A percentile compares a stretch with the other conserved stretches of the same genome.
Conservation (phyloP, 2,329 filamentous ascomycete genomes). For the Knufia petricola region DNA sequence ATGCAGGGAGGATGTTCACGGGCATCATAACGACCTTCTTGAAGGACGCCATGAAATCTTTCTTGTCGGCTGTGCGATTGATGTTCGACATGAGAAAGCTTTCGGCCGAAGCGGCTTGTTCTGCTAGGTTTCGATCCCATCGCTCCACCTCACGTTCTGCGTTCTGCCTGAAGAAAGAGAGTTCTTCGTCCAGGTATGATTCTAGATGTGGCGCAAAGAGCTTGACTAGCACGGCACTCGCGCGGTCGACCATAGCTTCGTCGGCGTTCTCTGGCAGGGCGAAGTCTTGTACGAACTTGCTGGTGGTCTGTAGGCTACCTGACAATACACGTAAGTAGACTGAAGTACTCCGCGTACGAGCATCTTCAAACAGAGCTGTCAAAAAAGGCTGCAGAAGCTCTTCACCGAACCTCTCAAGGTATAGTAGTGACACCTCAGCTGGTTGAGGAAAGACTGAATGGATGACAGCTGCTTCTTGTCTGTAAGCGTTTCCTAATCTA, state of each 20-base stretch:
- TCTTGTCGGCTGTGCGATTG: slow-evolving; percentile 88
- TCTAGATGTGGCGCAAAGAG: slow-evolving; percentile 92
- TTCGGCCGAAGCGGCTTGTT: slow-evolving; percentile 82
- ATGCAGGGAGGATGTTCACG: slow-evolving; percentile 73
- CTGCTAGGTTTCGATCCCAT: slow-evolving; percentile 87
- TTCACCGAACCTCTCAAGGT: slow-evolving; percentile 73
- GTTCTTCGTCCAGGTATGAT: slow-evolving; percentile 81
- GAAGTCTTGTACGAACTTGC: slow-evolving; percentile 65
- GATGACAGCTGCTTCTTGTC: slow-evolving; percentile 73
- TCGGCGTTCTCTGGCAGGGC: slow-evolving; percentile 51
- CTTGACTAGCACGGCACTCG: slow-evolving; percentile 57
- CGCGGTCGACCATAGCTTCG: slow-evolving; percentile 52
- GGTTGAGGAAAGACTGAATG: slow-evolving; percentile 69
- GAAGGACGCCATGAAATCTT: slow-evolving; percentile 91
- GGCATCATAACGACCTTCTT: slow-evolving; percentile 99
- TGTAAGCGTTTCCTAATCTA: slow-evolving; percentile 61
- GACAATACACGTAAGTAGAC: slow-evolving; percentile 79
- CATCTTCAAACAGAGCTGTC: slow-evolving; percentile 75
- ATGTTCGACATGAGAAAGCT: slow-evolving; percentile 94
- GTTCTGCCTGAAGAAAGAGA: slow-evolving; percentile 70
- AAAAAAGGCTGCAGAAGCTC: slow-evolving; percentile 78
- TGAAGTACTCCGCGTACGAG: slow-evolving; percentile 63
- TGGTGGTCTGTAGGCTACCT: slow-evolving; percentile 75
- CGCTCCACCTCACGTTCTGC: slow-evolving; percentile 66
- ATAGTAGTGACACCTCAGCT: slow-evolving; percentile 61